Base-by-base conservation (phyloP, 306 rosid species). In the Citrullus colocynthis region DNA sequence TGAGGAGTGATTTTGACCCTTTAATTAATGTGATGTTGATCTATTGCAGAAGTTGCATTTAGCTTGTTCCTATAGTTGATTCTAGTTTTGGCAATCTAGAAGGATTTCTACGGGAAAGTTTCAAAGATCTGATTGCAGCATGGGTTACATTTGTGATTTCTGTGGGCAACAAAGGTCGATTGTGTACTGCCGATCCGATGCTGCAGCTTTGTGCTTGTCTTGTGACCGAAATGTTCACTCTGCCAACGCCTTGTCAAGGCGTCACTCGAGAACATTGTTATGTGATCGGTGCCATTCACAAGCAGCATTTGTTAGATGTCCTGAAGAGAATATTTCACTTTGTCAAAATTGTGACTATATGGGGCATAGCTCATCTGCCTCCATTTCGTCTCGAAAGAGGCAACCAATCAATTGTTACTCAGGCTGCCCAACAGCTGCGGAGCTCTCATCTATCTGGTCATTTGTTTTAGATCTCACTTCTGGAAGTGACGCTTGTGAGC, bases 321-420 rank as follows among this genome's bases (percentile, higher is more conserved):
- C 83, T 16, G 96, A 96, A 79, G 99, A 96, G 85, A 88, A 81
- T 57, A 78, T 89, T 64, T 87, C 99, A 41, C 96, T 96, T 71
- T 96, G 99, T 82, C 98, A 92, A 88, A 92, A 90, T 67, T 96
- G 99, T 85, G 99, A 96, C 89, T 92, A 93, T 96, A 78, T 82
- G 70, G 91, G 90, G 72, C 98, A 96, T 73, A 87, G 85, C 20
- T 51, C 88, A 30, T 70, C 90, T 24, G 81, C 94, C 6, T 86
- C 96, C 79, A 80, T 88, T 82, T 85, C 93, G 6, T 48, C 87
- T 13, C 99, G 90, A 74, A 91, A 91, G 83, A 85, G 93, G 78
- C 96, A 93, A 75, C 59, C 97, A 1, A 84, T 96, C 79, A 93
- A 85, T 81, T 87, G 97, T 80, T 96, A 89, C 86, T 78, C 93